A percentile compares a stretch with the other conserved stretches of the same genome.
Conservation (phyloP, 2,329 filamentous ascomycete species). For the Fusarium miscanthi region DNA sequence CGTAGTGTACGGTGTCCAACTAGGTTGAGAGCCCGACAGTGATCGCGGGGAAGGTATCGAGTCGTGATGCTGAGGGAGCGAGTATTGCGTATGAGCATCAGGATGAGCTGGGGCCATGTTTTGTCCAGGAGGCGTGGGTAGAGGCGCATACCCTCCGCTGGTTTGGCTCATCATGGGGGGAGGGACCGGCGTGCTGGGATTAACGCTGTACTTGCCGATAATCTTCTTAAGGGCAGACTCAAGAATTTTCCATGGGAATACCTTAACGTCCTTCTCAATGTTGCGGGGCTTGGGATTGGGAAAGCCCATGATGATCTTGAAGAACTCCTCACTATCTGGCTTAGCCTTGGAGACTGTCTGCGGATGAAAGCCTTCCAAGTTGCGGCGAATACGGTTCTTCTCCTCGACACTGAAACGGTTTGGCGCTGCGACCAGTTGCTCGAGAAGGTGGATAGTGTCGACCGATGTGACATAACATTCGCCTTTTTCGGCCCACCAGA, state of each 20-base stretch:
- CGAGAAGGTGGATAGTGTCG: conserved; percentile 94
- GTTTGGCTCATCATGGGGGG: conserved; percentile 56
- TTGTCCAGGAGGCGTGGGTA: conserved; percentile 60
- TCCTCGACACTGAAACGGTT: conserved; percentile 94
- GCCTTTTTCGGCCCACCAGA: conserved; percentile 92
- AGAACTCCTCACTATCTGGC: conserved; percentile 93
- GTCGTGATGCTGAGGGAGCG: conserved; percentile 60
- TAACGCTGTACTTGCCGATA: conserved; percentile 90
- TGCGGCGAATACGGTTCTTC: conserved; percentile 97
- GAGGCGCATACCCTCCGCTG: conserved; percentile 55
- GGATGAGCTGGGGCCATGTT: conserved; percentile 47
- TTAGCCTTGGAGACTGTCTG: conserved; percentile 94
- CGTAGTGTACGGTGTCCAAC: conserved; percentile 61
- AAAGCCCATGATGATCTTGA: conserved; percentile 99
- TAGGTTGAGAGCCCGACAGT: conserved; percentile 58
- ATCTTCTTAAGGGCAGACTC: conserved; percentile 94
- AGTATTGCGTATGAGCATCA: conserved; percentile 53
- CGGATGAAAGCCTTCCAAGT: conserved; percentile 93
- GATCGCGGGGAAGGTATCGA: conserved; percentile 65
- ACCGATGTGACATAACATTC: conserved; percentile 96
- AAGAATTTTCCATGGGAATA: conserved; percentile 96
- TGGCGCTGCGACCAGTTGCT: conserved; percentile 81
- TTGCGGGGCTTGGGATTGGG: conserved; percentile 94
- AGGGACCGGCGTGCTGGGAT: conserved; percentile 53
- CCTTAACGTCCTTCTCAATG: conserved; percentile 99